Conservation (phyloP, 2,329 filamentous ascomycete species). For the Tolypocladium endophyticum region DNA sequence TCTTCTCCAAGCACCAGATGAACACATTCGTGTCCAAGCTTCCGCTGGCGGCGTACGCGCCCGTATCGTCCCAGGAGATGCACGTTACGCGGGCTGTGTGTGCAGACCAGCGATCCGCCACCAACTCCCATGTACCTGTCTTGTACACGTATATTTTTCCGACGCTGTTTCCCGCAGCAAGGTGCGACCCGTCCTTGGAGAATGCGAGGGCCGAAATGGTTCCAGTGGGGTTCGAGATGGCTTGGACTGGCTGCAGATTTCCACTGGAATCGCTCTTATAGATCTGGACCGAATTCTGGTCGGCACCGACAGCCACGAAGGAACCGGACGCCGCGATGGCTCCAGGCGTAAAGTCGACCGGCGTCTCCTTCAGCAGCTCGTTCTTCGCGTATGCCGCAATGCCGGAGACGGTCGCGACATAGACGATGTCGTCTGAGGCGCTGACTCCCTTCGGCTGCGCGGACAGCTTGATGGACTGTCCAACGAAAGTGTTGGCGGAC, state of each 20-base stretch:
- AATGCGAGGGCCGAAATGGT: slow-evolving; percentile 75
- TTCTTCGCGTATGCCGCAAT: slow-evolving; percentile 48
- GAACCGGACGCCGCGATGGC: slow-evolving; percentile 59
- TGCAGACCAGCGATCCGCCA: slow-evolving; percentile 62
- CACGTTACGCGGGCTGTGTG: slow-evolving; percentile 48
- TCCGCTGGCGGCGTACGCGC: slow-evolving; percentile 72
- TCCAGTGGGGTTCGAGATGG: slow-evolving; percentile 58
- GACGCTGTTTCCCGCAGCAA: slow-evolving; percentile 73
- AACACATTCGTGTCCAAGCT: slow-evolving; percentile 85
- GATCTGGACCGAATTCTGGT: slow-evolving; percentile 64
- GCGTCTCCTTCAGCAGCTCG: slow-evolving; percentile 46
- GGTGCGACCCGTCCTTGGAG: slow-evolving; percentile 61
- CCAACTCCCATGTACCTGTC: slow-evolving; percentile 53
- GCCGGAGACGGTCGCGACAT: slow-evolving; percentile 45
- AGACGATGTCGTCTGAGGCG: slow-evolving; percentile 37
- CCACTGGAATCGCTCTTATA: slow-evolving; percentile 50
- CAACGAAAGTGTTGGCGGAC: slow-evolving; percentile 64
- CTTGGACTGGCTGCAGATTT: slow-evolving; percentile 40
- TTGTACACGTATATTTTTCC: slow-evolving; percentile 81
- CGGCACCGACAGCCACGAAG: slow-evolving; percentile 64
- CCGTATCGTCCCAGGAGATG: slow-evolving; percentile 66
- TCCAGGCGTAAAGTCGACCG: slow-evolving; percentile 55
- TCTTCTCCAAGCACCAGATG: slow-evolving; percentile 76
- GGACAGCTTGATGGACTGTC: slow-evolving; percentile 53
- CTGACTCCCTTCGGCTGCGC: slow-evolving; percentile 73